Conservation (phyloP, 139 green algal genomes). For the Micractinium sp. region DNA sequence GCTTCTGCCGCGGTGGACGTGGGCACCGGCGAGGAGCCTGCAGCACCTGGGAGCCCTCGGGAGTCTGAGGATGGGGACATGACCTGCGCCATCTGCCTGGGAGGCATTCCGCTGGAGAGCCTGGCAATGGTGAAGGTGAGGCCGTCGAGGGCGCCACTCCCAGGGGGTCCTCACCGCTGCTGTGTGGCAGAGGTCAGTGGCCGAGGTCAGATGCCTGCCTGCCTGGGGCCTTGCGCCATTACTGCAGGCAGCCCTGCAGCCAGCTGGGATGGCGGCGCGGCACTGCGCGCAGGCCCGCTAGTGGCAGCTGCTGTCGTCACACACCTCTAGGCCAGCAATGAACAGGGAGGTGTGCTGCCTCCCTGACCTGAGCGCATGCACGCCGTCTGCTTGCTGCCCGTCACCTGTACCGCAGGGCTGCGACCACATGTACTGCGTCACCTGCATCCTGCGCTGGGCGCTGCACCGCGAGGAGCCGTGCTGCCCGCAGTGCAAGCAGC, state of each 20-base stretch:
- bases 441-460: slow-evolving; percentile 87
- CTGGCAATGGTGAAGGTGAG: slow-evolving; percentile 80
- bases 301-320: background rate
- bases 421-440: slow-evolving; percentile 45
- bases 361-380: no score
- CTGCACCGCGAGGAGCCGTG: slow-evolving; percentile 62
- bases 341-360: no score
- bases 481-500: slow-evolving; percentile 83
- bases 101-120: slow-evolving; percentile 65
- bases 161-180: no score
- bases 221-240: no score
- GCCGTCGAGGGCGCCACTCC: no score
- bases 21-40: background rate
- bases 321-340: no score
- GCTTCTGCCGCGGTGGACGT: background rate
- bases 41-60: background rate
- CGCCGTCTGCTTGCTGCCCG: background rate
- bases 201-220: no score
- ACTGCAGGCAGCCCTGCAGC: background rate
- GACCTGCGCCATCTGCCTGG: slow-evolving; percentile 84
- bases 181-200: no score
- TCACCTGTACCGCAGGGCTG: slow-evolving; percentile 9
- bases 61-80: slow-evolving; percentile 56
- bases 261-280: background rate
- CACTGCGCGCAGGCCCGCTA: background rate